phyloP scores from a whole-genome alignment of 2,329 filamentous ascomycete species.

The Ophiostoma perfectum region DNA sequence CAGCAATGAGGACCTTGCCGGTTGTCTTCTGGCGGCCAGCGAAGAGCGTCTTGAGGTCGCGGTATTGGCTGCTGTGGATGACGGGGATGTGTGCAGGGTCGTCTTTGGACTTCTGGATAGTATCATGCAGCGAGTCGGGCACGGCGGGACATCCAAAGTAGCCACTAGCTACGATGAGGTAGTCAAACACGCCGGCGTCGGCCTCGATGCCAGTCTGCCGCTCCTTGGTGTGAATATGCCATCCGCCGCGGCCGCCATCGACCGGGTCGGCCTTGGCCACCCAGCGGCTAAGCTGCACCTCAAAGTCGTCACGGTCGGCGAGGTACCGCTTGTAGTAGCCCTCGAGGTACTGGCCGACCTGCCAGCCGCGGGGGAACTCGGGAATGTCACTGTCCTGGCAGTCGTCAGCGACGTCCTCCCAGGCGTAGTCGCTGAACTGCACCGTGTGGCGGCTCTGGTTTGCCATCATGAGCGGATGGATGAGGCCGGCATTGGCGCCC shows the following conservation, averaged over 20 bases:
- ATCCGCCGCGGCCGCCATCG: conserved; percentile 31
- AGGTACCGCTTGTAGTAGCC: conserved; percentile 58
- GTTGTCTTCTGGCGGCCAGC: conserved; percentile 30
- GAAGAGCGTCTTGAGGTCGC: conserved; percentile 48
- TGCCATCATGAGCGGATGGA: conserved; percentile 62
- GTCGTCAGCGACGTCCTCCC: conserved; percentile 44
- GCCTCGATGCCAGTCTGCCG: conserved; percentile 37
- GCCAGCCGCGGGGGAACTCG: conserved; percentile 69
- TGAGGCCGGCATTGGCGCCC: conserved; percentile 43
- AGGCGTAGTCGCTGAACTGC: conserved; percentile 65
- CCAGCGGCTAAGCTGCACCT: conserved; percentile 46
- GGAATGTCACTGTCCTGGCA: conserved; percentile 34
- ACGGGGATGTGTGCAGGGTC: conserved; percentile 44
- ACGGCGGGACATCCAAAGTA: conserved; percentile 64
- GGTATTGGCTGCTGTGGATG: conserved; percentile 64
- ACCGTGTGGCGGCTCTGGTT: conserved; percentile 77
- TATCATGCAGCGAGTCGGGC: conserved; percentile 34
- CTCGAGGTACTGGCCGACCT: conserved; percentile 67
- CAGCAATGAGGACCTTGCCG: conserved; percentile 66
- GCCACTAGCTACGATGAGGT: conserved; percentile 66
- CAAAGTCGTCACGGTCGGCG: conserved; percentile 33
- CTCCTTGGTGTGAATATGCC: conserved; percentile 35
- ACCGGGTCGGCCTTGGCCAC: conserved; percentile 40
- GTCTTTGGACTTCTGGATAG: conserved; percentile 33
- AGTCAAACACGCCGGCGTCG: conserved; percentile 54